A percentile compares a stretch with the other conserved stretches of the same genome.
phyloP scores from a whole-genome alignment of 163 green algal species.

The Prototheca cutis region DNA sequence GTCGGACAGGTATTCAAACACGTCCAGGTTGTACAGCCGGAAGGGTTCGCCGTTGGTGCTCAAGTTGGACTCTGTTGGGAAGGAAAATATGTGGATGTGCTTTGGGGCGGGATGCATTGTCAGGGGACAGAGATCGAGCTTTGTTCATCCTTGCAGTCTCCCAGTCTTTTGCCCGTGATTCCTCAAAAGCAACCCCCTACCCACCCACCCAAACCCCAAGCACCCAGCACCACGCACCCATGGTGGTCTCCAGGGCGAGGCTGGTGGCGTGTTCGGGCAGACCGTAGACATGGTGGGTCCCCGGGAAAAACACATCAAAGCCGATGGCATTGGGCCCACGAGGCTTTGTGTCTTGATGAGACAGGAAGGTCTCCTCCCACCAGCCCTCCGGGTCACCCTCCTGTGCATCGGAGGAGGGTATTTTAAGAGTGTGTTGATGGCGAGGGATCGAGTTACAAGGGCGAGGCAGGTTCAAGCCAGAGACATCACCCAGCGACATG shows the following conservation, averaged over 20 bases:
- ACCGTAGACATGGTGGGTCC: conserved; percentile 42
- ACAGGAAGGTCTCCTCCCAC: conserved; percentile 89
- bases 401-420: conserved; percentile 7
- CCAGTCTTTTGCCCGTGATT: too few species aligned
- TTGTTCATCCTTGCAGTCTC: too few species aligned
- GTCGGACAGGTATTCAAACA: conserved; percentile 94
- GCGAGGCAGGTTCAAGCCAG: background rate
- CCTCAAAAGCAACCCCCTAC: too few species aligned
- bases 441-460: background rate
- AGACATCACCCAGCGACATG: background rate
- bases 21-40: conserved; percentile 98
- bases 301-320: conserved; percentile 82
- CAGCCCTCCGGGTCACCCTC: conserved; percentile 67
- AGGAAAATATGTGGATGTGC: too few species aligned
- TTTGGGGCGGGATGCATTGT: too few species aligned
- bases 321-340: conserved; percentile 78
- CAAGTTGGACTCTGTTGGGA: too few species aligned
- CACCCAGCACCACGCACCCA: background rate
- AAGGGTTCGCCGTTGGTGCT: conserved; percentile 79
- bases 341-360: conserved; percentile 75
- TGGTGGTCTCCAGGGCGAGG: conserved; percentile 63
- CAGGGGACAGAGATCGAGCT: too few species aligned
- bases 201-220: background rate
- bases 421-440: background rate
- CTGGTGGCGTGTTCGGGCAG: conserved; percentile 76